phyloP scores from a whole-genome alignment of 2,329 filamentous ascomycete species.

The Calonectria pseudoturangicola region DNA sequence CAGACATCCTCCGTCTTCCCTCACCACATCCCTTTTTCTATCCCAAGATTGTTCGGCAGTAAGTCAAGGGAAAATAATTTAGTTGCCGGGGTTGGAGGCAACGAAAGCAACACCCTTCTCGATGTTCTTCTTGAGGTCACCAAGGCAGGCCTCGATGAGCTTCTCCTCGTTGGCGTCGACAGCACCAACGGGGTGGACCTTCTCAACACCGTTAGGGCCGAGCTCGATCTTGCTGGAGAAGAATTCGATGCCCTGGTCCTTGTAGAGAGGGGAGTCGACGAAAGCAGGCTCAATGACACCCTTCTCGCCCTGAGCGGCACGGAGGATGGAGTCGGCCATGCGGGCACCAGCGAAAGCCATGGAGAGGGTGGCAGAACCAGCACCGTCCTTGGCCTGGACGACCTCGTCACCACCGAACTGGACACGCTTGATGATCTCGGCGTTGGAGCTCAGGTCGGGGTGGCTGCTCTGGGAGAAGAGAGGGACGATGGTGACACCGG shows the following conservation, averaged over 20 bases:
- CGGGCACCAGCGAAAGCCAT: conserved; percentile 97
- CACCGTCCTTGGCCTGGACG: conserved; percentile 98
- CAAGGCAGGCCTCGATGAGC: conserved; percentile 89
- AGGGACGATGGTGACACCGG: conserved; percentile 97
- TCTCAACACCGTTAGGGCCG: conserved; percentile 95
- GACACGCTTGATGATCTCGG: conserved; percentile 91
- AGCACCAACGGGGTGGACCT: conserved; percentile 92
- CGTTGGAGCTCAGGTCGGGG: conserved; percentile 86
- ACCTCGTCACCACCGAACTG: conserved; percentile 99
- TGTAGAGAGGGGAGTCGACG: conserved; percentile 97
- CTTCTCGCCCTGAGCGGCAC: conserved; percentile 94
- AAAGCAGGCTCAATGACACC: conserved; percentile 97
- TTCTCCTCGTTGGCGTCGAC: conserved; percentile 90
- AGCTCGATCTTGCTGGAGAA: conserved; percentile 97
- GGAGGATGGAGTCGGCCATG: conserved; percentile 93
- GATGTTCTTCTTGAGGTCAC: conserved; percentile 95
- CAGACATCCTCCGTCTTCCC: conserved; percentile 34
- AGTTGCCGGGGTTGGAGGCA: conserved; percentile 76
- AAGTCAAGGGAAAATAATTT: conserved; percentile 57
- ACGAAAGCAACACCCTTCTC: conserved; percentile 86
- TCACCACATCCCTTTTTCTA: conserved; percentile 39
- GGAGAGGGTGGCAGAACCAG: conserved; percentile 96
- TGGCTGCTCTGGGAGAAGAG: conserved; percentile 96
- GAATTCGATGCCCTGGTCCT: conserved; percentile 98
- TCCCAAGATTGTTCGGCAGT: conserved; percentile 32